phyloP scores from a whole-genome alignment of 202 grass and related monocot species.

The Thinopyrum obtusiflorum region DNA sequence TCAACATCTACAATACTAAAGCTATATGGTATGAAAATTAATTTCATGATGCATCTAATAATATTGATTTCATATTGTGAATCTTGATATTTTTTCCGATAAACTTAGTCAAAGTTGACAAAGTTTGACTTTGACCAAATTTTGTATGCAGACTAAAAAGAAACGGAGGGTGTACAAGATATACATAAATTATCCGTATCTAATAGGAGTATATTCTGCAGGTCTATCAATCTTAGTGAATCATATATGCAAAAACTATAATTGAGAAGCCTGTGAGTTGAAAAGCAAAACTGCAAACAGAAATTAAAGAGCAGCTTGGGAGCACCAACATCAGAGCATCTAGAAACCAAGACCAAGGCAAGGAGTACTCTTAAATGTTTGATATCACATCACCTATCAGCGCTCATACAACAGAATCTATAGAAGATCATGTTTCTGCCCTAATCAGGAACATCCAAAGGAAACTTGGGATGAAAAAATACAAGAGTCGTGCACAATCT shows the following conservation, averaged over 20 bases:
- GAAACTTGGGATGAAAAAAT: not conserved
- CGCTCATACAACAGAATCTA: constrained; percentile 7
- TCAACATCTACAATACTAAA: too few species aligned
- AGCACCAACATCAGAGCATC: not conserved
- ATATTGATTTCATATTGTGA: too few species aligned
- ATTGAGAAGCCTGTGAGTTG: not conserved
- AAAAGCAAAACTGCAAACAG: not conserved
- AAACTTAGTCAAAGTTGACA: too few species aligned
- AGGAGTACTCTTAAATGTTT: not conserved
- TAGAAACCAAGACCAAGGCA: not conserved
- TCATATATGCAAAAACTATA: constrained; percentile 13
- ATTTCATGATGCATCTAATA: too few species aligned
- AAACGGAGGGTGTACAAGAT: too few species aligned
- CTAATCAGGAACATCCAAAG: not conserved
- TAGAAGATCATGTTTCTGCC: not conserved
- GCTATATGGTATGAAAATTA: too few species aligned
- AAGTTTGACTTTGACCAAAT: too few species aligned
- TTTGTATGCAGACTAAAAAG: too few species aligned
- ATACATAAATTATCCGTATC: too few species aligned
- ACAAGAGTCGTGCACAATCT: not conserved
- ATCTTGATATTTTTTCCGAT: too few species aligned
- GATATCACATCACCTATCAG: not conserved
- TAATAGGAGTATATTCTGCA: too few species aligned
- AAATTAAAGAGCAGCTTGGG: not conserved
- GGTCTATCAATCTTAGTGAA: constrained; percentile 13